Percentiles rank a stretch among this genome's conserved stretches.
Evolutionary conservation across 2,329 filamentous ascomycete genomes (phyloP).

Genomic region (Hypoxylon sp.): DNA sequence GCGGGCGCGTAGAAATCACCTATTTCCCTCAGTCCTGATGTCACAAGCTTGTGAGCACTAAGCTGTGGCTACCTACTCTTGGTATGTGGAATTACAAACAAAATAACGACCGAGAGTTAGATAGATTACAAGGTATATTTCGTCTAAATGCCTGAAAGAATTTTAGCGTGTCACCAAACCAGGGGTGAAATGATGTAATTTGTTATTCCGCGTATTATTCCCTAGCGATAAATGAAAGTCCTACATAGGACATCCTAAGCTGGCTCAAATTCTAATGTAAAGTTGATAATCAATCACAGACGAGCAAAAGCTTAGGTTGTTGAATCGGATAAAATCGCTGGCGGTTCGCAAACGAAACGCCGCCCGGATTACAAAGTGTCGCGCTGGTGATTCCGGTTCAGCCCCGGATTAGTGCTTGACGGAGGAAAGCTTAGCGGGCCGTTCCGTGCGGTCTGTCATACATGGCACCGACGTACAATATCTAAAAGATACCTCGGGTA

Average conservation of each 20-base stretch:
- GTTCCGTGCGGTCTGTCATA: slow-evolving; percentile 5
- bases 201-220: background rate
- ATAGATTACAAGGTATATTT: background rate
- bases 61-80: background rate
- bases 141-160: background rate
- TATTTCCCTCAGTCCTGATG: background rate
- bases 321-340: background rate
- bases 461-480: slow-evolving; percentile 1
- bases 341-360: background rate
- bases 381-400: background rate
- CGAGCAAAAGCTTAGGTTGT: background rate
- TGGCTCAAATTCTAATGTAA: background rate
- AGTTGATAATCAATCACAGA: background rate
- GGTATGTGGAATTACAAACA: background rate
- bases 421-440: slow-evolving; percentile 17
- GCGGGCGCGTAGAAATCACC: no score
- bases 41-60: background rate
- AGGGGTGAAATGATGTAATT: slow-evolving; percentile 11
- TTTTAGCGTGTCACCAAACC: slow-evolving; percentile 5
- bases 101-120: slow-evolving; percentile 7
- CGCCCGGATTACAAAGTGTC: background rate
- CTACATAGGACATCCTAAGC: background rate
- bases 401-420: background rate
- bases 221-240: background rate
- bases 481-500: no score